Evolutionary conservation across 2,329 filamentous ascomycete species (phyloP), one percentile per base, ranked within the genome.

Genomic region (Colletotrichum graminicola): DNA sequence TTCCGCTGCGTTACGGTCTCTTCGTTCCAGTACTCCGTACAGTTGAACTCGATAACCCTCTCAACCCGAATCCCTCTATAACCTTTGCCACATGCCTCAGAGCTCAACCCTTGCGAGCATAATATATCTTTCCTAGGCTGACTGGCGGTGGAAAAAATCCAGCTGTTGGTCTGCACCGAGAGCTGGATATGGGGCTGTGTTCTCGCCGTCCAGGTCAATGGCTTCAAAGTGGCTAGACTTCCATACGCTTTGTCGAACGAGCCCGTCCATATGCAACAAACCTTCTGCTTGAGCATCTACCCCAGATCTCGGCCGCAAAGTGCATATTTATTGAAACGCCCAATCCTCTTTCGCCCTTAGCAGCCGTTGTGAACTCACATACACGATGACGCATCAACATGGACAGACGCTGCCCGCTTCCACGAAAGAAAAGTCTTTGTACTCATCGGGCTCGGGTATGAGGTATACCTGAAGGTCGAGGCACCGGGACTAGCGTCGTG

Each of bases 241-340:
- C 47, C 47, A 62, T 26, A 52, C 23, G 45, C 60, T 47, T 52
- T 52, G 16, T 12, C 52, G 60, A 21, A 21, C 23, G 34, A 62
- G 47, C 47, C 34, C 47, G 18, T 62, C 8, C 60, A 52, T 41
- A 5, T 62, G 34, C 47, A 62, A 52, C 14, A 62, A 11, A 2
- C 47, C 60, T 10, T 26, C 11, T 49, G 34, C n/a, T 21, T 34
- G 47, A 29, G 52, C 32, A 32, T 62, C 34, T 16, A 26, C 12
- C 47, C 60, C 23, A 32, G 29, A 7, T 62, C 60, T n/a, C 16
- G 23, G 18, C 26, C 47, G 11, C 47, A 52, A 21, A 62, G 23
- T 21, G 47, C 60, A 6, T 29, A 62, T 26, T 41, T 62, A 16
- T 34, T 52, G 26, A 62, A 52, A 12, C 34, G 45, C 5, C 60